Conservation (phyloP, 2,329 filamentous ascomycete species). For the Cadophora luteo-olivacea region DNA sequence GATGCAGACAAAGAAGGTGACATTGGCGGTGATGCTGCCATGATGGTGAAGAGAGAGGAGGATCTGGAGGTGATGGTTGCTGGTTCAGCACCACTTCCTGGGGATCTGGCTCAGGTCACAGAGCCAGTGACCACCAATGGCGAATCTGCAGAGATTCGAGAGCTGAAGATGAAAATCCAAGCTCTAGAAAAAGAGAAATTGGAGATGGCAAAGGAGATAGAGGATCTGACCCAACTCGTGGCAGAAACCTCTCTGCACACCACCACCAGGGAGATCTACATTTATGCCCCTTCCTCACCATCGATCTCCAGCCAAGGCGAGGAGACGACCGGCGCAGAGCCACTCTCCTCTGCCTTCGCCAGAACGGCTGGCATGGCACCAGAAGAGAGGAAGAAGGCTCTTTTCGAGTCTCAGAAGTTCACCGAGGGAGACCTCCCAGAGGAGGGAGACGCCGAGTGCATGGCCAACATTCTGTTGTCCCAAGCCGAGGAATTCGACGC, state of each 20-base stretch:
- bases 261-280: background rate
- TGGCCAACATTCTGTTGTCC: background rate
- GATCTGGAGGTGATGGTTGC: background rate
- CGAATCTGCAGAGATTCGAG: no score
- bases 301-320: background rate
- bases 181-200: background rate
- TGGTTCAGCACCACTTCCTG: background rate
- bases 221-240: background rate
- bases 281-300: background rate
- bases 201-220: background rate
- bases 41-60: background rate
- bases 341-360: background rate
- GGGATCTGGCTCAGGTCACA: background rate
- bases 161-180: background rate
- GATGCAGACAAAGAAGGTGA: background rate
- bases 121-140: no score
- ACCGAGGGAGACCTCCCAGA: background rate
- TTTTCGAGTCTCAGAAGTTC: background rate
- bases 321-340: background rate
- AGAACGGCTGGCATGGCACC: background rate
- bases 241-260: background rate
- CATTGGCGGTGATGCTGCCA: background rate
- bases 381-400: background rate
- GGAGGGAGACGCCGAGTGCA: background rate
- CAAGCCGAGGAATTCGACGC: background rate